Evolutionary conservation across 2,329 filamentous ascomycete genomes (phyloP), one percentile per base, ranked within the genome.

Genomic region (Exophiala oligosperma): DNA sequence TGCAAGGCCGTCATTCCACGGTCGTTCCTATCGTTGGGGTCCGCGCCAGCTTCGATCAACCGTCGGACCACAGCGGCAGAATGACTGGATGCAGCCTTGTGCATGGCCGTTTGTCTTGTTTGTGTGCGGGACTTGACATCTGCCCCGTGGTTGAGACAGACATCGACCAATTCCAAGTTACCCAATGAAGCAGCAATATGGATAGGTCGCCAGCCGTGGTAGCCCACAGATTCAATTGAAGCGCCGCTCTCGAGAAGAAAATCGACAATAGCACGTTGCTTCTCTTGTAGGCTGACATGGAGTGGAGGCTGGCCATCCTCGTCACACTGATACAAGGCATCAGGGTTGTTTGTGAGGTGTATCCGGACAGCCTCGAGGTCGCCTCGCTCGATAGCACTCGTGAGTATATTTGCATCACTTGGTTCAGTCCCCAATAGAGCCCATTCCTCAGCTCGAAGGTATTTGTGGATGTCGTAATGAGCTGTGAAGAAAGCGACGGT

Each of bases 1-100:
- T 80, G 77, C 2, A 81, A 67, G 4, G 72, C 65, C 3, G 70
- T 77, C 46, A 73, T 63, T 0, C 72, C 72, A 5, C 76, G 69
- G 3, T 68, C 11, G 0, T 74, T 76, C 0, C 49, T 24, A 1
- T 64, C 58, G 0, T 50, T 59, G 0, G 72, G 64, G 66, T 78
- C 67, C 0, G 75, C 75, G 3, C 77, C 74, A 3, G 68, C 68
- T 2, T 69, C 66, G 1, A 80, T 64, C 8, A 79, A 66, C 7
- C 56, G 57, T 17, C 62, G 65, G 1, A 71, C 56, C 11, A 65
- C 63, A 14, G 53, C 40, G 9, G 64, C 43, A 6, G 57, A 63
- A 12, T 48, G 29, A 21, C 61, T 56, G 7, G 63, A 64, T 2
- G 59, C 61, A 9, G 63, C 64, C 54, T 67, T 67, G 38, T 65